Percentiles rank a stretch among this genome's conserved stretches.
These are phyloP conservation scores for Coemansia sp. DNA, from an alignment of 192 early-diverging fungal genomes.

Conservation along the genomic window DNA sequence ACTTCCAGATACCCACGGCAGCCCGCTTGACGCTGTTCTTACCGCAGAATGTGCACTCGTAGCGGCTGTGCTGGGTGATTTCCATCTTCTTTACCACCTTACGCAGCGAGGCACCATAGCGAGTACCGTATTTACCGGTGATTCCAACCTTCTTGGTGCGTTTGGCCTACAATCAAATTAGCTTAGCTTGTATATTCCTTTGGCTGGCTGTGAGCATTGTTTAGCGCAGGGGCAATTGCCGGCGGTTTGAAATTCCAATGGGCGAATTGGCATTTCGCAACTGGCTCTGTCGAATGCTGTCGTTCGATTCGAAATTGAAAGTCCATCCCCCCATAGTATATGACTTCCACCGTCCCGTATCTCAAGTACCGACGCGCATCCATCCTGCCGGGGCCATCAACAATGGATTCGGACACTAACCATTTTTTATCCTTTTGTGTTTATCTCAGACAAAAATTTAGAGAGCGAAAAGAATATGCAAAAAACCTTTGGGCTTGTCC, in stretches of 20 bases:
- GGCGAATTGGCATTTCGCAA: neutral
- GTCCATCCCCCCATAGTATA: neutral
- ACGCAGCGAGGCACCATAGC: constrained; percentile 99
- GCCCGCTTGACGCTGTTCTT: constrained; percentile 94
- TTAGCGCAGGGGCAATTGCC: neutral
- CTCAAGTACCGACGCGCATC: constrained; percentile 1
- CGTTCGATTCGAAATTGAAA: neutral
- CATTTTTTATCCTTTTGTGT: constrained; percentile 20
- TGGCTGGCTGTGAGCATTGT: neutral
- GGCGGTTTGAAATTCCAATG: neutral
- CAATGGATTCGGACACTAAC: constrained; percentile 47
- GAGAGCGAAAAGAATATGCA: neutral
- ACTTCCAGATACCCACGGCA: constrained; percentile 99
- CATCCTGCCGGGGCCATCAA: neutral
- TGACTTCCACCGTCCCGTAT: neutral
- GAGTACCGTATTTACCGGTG: constrained; percentile 99
- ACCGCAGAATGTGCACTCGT: constrained; percentile 99
- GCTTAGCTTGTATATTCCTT: neutral
- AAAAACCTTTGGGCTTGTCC: too few species aligned
- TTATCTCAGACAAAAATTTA: neutral
- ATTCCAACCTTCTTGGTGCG: constrained; percentile 99
- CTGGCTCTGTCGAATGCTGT: neutral
- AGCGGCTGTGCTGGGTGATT: constrained; percentile 99
- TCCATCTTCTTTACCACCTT: constrained; percentile 99
- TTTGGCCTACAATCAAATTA: constrained; percentile 64